These are phyloP conservation scores for Physcomitrium patens DNA, from an alignment of 225 moss, liverwort and hornwort genomes.

Conservation along the genomic window DNA sequence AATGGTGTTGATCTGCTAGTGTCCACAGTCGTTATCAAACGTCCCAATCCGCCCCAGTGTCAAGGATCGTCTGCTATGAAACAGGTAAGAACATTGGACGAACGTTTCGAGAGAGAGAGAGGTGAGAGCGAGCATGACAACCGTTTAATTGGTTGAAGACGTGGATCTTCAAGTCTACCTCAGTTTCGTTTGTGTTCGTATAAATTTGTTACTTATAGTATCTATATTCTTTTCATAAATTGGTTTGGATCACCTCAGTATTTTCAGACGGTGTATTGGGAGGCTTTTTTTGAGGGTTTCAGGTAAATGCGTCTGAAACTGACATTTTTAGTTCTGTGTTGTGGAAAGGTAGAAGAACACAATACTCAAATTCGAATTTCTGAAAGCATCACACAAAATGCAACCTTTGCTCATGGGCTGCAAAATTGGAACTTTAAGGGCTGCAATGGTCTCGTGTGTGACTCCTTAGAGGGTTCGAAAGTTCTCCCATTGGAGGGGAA, in stretches of 20 bases:
- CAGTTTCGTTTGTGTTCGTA: background rate
- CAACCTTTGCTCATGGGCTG: conserved; percentile 67
- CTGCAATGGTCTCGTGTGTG: conserved; percentile 55
- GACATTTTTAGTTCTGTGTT: conserved; percentile 7
- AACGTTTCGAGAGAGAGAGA: no score
- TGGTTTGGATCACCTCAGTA: background rate
- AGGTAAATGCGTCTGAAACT: background rate
- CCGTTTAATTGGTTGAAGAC: background rate
- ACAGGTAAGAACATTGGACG: conserved; percentile 31
- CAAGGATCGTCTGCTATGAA: conserved; percentile 31
- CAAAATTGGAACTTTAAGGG: conserved; percentile 73
- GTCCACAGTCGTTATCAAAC: conserved; percentile 59
- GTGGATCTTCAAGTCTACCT: background rate
- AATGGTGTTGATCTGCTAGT: conserved; percentile 70
- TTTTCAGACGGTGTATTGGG: conserved; percentile 10
- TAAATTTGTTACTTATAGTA: background rate
- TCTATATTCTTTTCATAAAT: conserved; percentile 1
- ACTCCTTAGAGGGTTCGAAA: conserved; percentile 48
- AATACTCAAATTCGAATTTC: conserved; percentile 25
- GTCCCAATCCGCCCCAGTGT: conserved; percentile 10
- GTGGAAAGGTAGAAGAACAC: conserved; percentile 40
- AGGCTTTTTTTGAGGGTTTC: background rate
- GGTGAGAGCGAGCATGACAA: no score
- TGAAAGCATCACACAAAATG: conserved; percentile 55
- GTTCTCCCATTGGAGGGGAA: conserved; percentile 58